Evolutionary conservation across 2,329 filamentous ascomycete genomes (phyloP).

Genomic region (Colletotrichum caudatum): DNA sequence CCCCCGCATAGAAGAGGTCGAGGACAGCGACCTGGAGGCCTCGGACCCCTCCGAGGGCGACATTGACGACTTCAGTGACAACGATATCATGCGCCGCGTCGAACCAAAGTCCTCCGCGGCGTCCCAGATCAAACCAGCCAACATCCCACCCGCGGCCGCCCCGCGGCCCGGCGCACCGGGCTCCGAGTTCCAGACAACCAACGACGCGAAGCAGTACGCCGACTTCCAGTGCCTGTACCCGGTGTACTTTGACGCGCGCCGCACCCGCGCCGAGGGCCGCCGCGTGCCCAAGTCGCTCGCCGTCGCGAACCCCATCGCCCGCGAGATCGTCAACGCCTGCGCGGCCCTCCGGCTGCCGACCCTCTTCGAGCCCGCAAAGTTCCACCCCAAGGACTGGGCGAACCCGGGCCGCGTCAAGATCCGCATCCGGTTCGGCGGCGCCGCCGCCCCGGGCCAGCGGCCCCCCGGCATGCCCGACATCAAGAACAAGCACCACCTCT

Average conservation of each 20-base stretch:
- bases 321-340: constrained; percentile 90
- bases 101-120: constrained; percentile 50
- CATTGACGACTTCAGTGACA: constrained; percentile 73
- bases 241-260: constrained; percentile 88
- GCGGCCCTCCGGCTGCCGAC: constrained; percentile 76
- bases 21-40: constrained; percentile 76
- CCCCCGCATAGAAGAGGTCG: constrained; percentile 92
- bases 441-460: constrained; percentile 44
- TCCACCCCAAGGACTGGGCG: constrained; percentile 96
- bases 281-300: constrained; percentile 80
- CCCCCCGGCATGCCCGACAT: constrained; percentile 61
- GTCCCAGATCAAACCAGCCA: constrained; percentile 50
- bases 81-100: constrained; percentile 66
- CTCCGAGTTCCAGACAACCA: constrained; percentile 48
- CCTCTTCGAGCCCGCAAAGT: constrained; percentile 90
- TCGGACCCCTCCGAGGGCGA: constrained; percentile 92
- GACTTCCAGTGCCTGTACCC: constrained; percentile 93
- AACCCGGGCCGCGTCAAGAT: constrained; percentile 94
- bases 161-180: constrained; percentile 52
- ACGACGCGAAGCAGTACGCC: constrained; percentile 71
- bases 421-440: constrained; percentile 54
- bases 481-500: constrained; percentile 88
- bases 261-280: constrained; percentile 82
- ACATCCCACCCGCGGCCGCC: constrained; percentile 52
- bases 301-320: constrained; percentile 86